phyloP scores from a whole-genome alignment of 352 stramenopile genomes.

The Pythium brachiatum region DNA sequence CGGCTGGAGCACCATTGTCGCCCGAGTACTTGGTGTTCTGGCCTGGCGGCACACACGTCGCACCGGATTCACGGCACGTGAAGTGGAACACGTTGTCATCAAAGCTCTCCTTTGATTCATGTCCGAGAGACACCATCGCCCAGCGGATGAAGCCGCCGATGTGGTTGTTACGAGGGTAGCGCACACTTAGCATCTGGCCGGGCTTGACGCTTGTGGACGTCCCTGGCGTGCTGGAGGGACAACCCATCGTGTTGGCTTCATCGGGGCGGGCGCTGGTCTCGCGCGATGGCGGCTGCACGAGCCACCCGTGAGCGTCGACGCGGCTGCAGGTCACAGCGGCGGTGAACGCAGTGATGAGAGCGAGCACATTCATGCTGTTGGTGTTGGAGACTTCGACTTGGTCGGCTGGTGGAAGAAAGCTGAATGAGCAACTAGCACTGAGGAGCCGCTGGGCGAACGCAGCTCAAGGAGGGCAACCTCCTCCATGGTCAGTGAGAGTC shows the following conservation, averaged over 20 bases:
- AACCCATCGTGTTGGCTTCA: slow-evolving; percentile 13
- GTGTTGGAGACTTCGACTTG: no score
- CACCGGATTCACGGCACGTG: slow-evolving; percentile 25
- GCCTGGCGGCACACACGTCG: slow-evolving; percentile 13
- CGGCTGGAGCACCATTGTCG: slow-evolving; percentile 11
- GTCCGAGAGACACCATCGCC: slow-evolving; percentile 19
- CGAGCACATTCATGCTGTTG: neutral
- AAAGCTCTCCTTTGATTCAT: slow-evolving; percentile 26
- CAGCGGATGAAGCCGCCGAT: slow-evolving; percentile 33
- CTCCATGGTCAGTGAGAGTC: no score
- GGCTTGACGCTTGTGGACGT: slow-evolving; percentile 18
- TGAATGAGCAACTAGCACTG: no score
- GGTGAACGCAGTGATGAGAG: neutral
- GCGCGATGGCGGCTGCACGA: slow-evolving; percentile 13
- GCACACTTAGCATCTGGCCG: slow-evolving; percentile 26
- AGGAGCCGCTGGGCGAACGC: no score
- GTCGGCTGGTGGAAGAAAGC: no score
- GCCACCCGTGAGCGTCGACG: slow-evolving; percentile 8
- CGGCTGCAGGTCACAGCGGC: neutral
- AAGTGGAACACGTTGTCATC: slow-evolving; percentile 31
- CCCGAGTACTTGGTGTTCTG: slow-evolving; percentile 17
- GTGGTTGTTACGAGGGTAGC: slow-evolving; percentile 34
- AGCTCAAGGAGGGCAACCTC: no score
- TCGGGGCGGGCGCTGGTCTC: slow-evolving; percentile 9
- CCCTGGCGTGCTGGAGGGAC: slow-evolving; percentile 14